Base-by-base conservation (phyloP, 768 basidiomycete genomes). In the Lactifluus rugatus region DNA sequence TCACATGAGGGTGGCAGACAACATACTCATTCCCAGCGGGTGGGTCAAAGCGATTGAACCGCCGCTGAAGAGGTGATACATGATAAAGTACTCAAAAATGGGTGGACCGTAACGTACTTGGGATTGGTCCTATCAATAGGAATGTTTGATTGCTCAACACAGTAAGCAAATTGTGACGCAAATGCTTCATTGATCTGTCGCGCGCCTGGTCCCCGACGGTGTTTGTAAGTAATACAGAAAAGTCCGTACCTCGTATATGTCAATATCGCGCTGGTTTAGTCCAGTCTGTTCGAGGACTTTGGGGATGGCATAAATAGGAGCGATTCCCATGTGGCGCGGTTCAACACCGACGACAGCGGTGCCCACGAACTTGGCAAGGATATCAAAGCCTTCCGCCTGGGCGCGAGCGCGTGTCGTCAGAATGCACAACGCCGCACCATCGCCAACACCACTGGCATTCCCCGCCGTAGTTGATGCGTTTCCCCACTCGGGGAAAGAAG, bases 131-230 rank as follows among this genome's bases (percentile, higher is more conserved):
- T 93, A 64, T 83, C 79, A 17, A 87, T 82, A 2, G 85, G 81
- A 46, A 95, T 77, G 26, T 77, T 74, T 25, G 94, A 78, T 66
- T 90, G 75, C 66, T 94, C 87, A 8, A 94, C 83, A 52, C 89
- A 93, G 72, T 93, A 87, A n/a, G 88, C 89, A 59, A 91, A 94
- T 67, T 95, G 93, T 1, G 89, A 93, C 0, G 91, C 92, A 60
- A 94, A 95, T 0, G 93, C 93, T 70, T 93, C 88, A 56, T 92
- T 91, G 62, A 89, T 87, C 88, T 91, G 61, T 23, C 13, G 19
- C 50, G 23, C 48, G 44, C 53, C 48, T 53, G 21, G 14, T 28
- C 23, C 21, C 25, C 26, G 14, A 57, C 42, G 16, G 37, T 19
- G 53, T 28, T 14, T n/a, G 16, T 13, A 54, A 25, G 44, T 17